Percentiles rank a stretch among this genome's conserved stretches.
Conservation (phyloP, 148 eudicot species). For the Linanthus parryae region DNA sequence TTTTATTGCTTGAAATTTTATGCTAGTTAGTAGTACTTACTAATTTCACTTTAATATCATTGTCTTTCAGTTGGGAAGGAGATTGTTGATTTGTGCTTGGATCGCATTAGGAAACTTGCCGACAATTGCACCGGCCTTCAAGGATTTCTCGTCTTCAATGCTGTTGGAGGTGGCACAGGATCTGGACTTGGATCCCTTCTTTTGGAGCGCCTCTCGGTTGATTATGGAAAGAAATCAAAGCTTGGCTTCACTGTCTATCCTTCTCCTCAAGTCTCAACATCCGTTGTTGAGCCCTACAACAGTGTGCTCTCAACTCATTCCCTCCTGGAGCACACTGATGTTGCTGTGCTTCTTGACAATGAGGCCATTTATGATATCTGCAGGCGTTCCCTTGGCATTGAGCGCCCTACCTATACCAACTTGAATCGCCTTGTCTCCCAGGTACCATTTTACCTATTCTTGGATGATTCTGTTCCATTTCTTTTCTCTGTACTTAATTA, state of each 20-base stretch:
- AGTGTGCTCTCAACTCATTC: slow-evolving; percentile 42
- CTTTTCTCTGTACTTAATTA: not conserved
- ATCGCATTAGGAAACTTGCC: slow-evolving; percentile 37
- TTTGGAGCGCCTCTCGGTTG: slow-evolving; percentile 38
- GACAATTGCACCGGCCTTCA: slow-evolving; percentile 50
- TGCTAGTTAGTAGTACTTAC: not conserved
- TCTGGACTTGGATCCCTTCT: slow-evolving; percentile 44
- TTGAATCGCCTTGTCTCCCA: slow-evolving; percentile 42
- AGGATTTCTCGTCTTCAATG: slow-evolving; percentile 43
- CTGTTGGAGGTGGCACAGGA: slow-evolving; percentile 43
- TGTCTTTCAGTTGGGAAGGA: slow-evolving; percentile 44
- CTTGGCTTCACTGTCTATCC: slow-evolving; percentile 43
- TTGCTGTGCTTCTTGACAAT: slow-evolving; percentile 30
- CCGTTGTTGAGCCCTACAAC: slow-evolving; percentile 45
- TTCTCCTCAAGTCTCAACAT: slow-evolving; percentile 41
- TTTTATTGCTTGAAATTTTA: not conserved
- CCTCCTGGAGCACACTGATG: slow-evolving; percentile 44
- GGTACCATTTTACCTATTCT: slow-evolving; percentile 11
- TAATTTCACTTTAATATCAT: too few species aligned
- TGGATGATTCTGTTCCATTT: not conserved
- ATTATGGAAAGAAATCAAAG: slow-evolving; percentile 41
- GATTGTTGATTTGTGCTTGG: slow-evolving; percentile 43
- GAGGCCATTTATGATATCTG: slow-evolving; percentile 40
- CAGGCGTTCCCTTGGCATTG: slow-evolving; percentile 37
- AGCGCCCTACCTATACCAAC: slow-evolving; percentile 42